A percentile compares a stretch with the other conserved stretches of the same genome.
Evolutionary conservation across 2,329 filamentous ascomycete species (phyloP).

Genomic region (Colletotrichum sublineola): DNA sequence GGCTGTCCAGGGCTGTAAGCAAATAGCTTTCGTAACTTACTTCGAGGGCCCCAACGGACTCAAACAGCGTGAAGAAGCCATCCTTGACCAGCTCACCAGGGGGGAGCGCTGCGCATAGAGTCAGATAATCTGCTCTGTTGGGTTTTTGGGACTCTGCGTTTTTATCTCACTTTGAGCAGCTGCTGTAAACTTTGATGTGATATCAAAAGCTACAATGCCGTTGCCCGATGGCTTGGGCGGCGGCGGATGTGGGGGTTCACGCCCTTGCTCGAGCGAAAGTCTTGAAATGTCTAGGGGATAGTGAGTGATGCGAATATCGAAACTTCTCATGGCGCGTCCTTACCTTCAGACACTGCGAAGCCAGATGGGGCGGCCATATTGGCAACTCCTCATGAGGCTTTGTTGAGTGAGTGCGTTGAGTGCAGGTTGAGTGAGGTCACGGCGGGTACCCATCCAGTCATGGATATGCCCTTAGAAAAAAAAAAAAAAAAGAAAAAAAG

Average conservation of each 20-base stretch:
- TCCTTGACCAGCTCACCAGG: slow-evolving; percentile 92
- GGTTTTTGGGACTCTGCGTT: neutral
- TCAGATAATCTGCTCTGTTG: slow-evolving; percentile 44
- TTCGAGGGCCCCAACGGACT: slow-evolving; percentile 90
- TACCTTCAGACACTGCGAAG: slow-evolving; percentile 53
- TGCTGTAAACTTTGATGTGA: slow-evolving; percentile 67
- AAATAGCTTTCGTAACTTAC: slow-evolving; percentile 53
- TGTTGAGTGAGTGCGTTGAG: slow-evolving; percentile 30
- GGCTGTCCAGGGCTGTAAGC: neutral
- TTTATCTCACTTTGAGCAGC: slow-evolving; percentile 64
- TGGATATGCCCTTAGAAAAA: slow-evolving; percentile 28
- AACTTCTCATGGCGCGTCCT: slow-evolving; percentile 20
- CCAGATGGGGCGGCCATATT: slow-evolving; percentile 46
- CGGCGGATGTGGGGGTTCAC: slow-evolving; percentile 51
- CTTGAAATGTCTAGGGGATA: slow-evolving; percentile 55
- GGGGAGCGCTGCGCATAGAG: slow-evolving; percentile 69
- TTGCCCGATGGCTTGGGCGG: slow-evolving; percentile 58
- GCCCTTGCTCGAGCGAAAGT: slow-evolving; percentile 55
- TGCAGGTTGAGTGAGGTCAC: slow-evolving; percentile 40
- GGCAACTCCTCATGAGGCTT: slow-evolving; percentile 31
- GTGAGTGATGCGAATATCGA: slow-evolving; percentile 38
- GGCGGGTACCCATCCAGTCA: slow-evolving; percentile 17
- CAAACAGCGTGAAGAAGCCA: slow-evolving; percentile 93
- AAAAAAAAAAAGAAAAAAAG: neutral
- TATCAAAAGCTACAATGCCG: slow-evolving; percentile 69